Percentiles rank a stretch among this genome's conserved stretches.
Evolutionary conservation across 371 early-diverging fungal genomes (phyloP).

Genomic region (Mortierella polycephala): DNA sequence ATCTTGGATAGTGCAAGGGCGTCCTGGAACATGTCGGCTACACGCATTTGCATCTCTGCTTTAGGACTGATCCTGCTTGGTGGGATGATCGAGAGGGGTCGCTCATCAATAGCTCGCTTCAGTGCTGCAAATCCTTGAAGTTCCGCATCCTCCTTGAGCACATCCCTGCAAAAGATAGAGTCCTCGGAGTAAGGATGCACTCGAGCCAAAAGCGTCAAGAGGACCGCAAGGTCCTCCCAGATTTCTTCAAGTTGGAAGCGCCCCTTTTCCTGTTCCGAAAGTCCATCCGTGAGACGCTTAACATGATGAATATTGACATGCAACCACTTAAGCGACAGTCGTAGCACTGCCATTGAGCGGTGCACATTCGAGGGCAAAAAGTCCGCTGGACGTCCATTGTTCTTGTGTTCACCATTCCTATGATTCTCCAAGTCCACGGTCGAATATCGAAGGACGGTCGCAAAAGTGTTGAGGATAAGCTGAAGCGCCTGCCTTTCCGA

Average conservation of each 20-base stretch:
- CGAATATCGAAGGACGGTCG: conserved; percentile 33
- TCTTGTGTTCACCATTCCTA: conserved; percentile 38
- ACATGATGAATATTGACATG: conserved; percentile 45
- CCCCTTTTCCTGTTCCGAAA: conserved; percentile 28
- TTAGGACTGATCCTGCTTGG: conserved; percentile 50
- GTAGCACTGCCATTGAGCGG: conserved; percentile 45
- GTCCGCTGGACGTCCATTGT: conserved; percentile 34
- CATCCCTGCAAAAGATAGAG: conserved; percentile 49
- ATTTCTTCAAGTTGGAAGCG: conserved; percentile 32
- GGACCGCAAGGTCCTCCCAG: conserved; percentile 24
- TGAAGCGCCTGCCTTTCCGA: conserved; percentile 39
- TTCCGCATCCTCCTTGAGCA: conserved; percentile 54
- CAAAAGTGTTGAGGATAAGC: conserved; percentile 38
- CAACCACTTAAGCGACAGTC: conserved; percentile 54
- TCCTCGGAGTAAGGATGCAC: conserved; percentile 29
- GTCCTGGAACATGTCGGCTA: conserved; percentile 49
- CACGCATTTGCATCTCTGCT: conserved; percentile 52
- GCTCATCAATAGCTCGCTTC: conserved; percentile 49
- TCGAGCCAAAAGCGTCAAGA: conserved; percentile 30
- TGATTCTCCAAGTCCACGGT: conserved; percentile 33
- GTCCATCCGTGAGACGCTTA: conserved; percentile 42
- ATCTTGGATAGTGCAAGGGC: conserved; percentile 30
- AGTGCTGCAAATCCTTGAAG: conserved; percentile 54
- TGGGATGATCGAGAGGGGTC: conserved; percentile 46
- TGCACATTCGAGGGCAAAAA: conserved; percentile 49